Percentiles rank a stretch among this genome's conserved stretches.
These are phyloP conservation scores for Geotrichum europaeum DNA, from an alignment of 1,139 yeast genomes.

Conservation along the genomic window DNA sequence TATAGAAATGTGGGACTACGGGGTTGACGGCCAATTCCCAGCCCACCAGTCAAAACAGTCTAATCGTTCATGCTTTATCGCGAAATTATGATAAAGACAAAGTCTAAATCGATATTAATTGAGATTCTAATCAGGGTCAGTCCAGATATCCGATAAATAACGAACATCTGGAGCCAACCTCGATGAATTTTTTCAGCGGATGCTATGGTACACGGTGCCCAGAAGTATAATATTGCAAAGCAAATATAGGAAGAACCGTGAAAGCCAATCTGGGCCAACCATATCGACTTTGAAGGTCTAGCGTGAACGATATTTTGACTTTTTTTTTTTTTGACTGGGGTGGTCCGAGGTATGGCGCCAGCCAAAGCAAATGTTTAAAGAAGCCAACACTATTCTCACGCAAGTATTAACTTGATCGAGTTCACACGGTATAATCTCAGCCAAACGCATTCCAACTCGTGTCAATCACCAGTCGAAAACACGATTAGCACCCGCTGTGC, in stretches of 20 bases:
- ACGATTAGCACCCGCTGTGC: constrained; percentile 48
- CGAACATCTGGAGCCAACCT: not conserved
- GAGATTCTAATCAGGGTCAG: not conserved
- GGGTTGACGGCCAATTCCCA: not conserved
- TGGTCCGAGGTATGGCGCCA: not conserved
- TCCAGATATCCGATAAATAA: not conserved
- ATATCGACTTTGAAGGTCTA: not conserved
- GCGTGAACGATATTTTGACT: not conserved
- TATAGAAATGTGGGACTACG: not conserved
- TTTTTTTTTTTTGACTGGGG: not conserved
- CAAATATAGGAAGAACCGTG: too few species aligned
- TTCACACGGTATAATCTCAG: constrained; percentile 75
- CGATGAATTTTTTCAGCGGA: not conserved
- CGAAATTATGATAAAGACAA: not conserved
- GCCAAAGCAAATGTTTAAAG: not conserved
- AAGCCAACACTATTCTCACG: constrained; percentile 57
- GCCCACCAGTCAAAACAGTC: not conserved
- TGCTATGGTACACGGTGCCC: too few species aligned
- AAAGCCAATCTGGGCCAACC: not conserved
- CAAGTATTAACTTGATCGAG: constrained; percentile 89
- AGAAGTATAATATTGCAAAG: too few species aligned
- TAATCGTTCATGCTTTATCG: not conserved
- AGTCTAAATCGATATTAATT: not conserved
- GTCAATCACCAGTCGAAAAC: not conserved
- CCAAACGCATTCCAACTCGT: constrained; percentile 26